Evolutionary conservation across 2,329 filamentous ascomycete genomes (phyloP).

Genomic region (Bipolaris zeicola): DNA sequence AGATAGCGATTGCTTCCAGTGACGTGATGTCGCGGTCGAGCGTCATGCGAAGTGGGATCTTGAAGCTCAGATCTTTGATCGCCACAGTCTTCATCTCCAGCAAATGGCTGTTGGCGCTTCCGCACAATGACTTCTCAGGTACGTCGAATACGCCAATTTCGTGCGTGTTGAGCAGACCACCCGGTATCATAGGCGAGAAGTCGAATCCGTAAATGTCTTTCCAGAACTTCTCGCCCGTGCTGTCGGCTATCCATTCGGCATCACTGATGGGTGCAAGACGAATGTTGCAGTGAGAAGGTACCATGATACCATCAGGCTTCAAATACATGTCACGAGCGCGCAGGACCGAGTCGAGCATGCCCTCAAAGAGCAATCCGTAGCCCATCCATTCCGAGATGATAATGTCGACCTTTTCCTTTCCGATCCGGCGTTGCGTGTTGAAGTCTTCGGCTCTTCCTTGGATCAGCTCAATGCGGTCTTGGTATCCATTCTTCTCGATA

Average conservation of each 20-base stretch:
- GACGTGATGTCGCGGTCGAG: constrained; percentile 67
- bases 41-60: constrained; percentile 67
- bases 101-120: constrained; percentile 69
- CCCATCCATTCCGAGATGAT: constrained; percentile 99
- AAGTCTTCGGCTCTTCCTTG: constrained; percentile 90
- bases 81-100: constrained; percentile 77
- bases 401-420: constrained; percentile 74
- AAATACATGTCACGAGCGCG: constrained; percentile 88
- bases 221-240: constrained; percentile 76
- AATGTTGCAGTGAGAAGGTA: constrained; percentile 83
- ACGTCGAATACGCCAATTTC: constrained; percentile 44
- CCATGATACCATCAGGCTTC: constrained; percentile 77
- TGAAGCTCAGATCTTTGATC: constrained; percentile 76
- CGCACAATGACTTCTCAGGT: constrained; percentile 45
- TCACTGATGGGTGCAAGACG: constrained; percentile 82
- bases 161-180: constrained; percentile 73
- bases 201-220: constrained; percentile 92
- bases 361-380: constrained; percentile 90
- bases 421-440: constrained; percentile 60
- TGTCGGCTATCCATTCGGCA: constrained; percentile 75
- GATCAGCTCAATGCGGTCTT: constrained; percentile 75
- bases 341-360: constrained; percentile 92
- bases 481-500: constrained; percentile 78
- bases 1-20: constrained; percentile 87
- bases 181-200: constrained; percentile 86